Evolutionary conservation across 2,329 filamentous ascomycete genomes (phyloP).

Genomic region (Fusarium pilosicola): DNA sequence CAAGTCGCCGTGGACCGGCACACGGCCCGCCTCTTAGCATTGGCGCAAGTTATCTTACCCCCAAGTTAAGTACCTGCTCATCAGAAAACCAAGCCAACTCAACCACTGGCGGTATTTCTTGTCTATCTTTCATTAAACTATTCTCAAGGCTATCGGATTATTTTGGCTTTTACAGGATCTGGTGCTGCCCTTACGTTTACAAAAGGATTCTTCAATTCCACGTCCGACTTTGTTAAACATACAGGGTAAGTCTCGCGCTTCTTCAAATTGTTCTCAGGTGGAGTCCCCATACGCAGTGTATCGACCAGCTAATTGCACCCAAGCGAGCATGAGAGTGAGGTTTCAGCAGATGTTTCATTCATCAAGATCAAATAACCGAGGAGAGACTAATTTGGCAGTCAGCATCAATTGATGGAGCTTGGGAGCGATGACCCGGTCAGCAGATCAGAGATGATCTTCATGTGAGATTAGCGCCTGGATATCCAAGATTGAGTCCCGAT

Average conservation of each 20-base stretch:
- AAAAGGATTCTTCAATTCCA: not conserved
- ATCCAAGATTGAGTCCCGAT: not conserved
- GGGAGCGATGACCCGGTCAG: fast-evolving
- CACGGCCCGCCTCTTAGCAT: no score
- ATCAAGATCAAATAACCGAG: fast-evolving
- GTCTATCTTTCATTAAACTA: fast-evolving
- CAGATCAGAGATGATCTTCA: not conserved
- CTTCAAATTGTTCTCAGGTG: not conserved
- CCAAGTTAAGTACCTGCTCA: fast-evolving
- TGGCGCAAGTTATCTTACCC: fast-evolving
- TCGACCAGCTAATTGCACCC: not conserved
- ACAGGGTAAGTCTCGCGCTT: not conserved
- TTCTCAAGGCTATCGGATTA: not conserved
- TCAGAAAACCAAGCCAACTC: not conserved
- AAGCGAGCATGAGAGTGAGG: not conserved
- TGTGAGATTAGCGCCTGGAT: not conserved
- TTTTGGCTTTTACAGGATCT: fast-evolving
- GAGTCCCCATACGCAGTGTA: not conserved
- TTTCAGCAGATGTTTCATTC: fast-evolving
- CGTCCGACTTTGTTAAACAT: fast-evolving
- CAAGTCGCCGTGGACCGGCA: no score
- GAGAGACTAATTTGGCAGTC: not conserved
- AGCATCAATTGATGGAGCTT: fast-evolving
- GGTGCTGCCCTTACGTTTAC: not conserved
- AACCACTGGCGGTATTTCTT: not conserved